phyloP scores from a whole-genome alignment of 257 asterid species.

The Solanum appendiculatum region DNA sequence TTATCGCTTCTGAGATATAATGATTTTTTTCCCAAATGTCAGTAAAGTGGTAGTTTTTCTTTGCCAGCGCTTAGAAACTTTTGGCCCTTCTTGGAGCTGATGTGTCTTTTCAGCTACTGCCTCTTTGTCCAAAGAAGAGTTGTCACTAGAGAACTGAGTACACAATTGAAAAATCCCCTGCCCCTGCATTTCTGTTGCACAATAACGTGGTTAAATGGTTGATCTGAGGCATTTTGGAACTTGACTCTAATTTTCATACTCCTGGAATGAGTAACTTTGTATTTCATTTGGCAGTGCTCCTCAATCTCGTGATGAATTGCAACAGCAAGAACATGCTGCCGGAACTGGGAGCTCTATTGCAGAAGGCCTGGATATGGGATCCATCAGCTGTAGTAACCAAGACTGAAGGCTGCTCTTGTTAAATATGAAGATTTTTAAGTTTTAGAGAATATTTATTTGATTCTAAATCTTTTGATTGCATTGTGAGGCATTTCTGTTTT shows the following conservation, averaged over 20 bases:
- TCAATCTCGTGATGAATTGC: neutral
- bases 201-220: neutral
- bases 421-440: neutral
- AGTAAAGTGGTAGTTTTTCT: neutral
- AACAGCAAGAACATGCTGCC: neutral
- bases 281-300: neutral
- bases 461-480: neutral
- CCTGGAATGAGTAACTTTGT: neutral
- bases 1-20: neutral
- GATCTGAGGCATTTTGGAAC: neutral
- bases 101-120: neutral
- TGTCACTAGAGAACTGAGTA: neutral
- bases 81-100: neutral
- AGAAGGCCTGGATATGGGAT: neutral
- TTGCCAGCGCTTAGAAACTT: neutral
- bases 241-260: neutral
- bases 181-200: neutral
- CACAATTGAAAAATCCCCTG: neutral
- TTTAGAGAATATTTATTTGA: neutral
- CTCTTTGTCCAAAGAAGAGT: neutral
- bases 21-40: neutral
- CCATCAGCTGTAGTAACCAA: neutral
- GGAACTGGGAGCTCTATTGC: neutral
- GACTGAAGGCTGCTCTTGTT: neutral
- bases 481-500: neutral